phyloP scores from a whole-genome alignment of 2,329 filamentous ascomycete species.

The Alternaria sp. region DNA sequence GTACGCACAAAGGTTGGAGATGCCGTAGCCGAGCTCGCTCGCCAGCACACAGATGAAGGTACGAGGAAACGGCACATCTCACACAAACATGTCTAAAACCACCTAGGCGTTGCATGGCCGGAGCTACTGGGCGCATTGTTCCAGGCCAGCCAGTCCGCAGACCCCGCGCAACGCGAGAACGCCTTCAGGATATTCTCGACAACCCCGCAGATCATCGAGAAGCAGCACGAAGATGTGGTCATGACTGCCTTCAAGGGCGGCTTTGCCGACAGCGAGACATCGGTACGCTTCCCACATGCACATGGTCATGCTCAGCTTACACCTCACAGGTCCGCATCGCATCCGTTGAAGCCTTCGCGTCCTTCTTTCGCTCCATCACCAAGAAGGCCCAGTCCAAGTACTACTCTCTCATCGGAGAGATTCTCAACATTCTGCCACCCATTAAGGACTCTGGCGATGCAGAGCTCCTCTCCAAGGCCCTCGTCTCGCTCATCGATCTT shows the following conservation, averaged over 20 bases:
- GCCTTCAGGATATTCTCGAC: conserved; percentile 96
- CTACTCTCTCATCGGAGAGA: conserved; percentile 83
- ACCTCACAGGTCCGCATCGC: conserved; percentile 79
- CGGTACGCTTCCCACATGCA: conserved; percentile 59
- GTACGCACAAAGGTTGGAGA: conserved; percentile 97
- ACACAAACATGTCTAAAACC: conserved; percentile 11
- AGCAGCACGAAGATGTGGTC: conserved; percentile 92
- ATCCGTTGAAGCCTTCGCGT: conserved; percentile 95
- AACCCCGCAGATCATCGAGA: conserved; percentile 94
- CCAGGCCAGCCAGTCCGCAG: conserved; percentile 85
- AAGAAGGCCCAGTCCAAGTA: conserved; percentile 93
- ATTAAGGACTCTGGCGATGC: conserved; percentile 92
- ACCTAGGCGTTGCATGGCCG: conserved; percentile 81
- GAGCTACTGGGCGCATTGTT: conserved; percentile 88
- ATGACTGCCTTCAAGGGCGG: conserved; percentile 87
- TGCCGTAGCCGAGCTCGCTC: conserved; percentile 93
- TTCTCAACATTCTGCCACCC: conserved; percentile 92
- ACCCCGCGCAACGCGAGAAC: conserved; percentile 85
- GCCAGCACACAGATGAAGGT: conserved; percentile 94
- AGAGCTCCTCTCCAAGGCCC: conserved; percentile 87
- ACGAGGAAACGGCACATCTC: conserved; percentile 49
- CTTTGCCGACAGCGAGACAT: conserved; percentile 86
- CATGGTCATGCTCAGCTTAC: conserved; percentile 17
- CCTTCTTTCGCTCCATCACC: conserved; percentile 89
- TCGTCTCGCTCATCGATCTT: conserved; percentile 90